Percentiles rank a stretch among this genome's conserved stretches.
phyloP scores from a whole-genome alignment of 2,329 filamentous ascomycete genomes.

The Dothistroma pini region DNA sequence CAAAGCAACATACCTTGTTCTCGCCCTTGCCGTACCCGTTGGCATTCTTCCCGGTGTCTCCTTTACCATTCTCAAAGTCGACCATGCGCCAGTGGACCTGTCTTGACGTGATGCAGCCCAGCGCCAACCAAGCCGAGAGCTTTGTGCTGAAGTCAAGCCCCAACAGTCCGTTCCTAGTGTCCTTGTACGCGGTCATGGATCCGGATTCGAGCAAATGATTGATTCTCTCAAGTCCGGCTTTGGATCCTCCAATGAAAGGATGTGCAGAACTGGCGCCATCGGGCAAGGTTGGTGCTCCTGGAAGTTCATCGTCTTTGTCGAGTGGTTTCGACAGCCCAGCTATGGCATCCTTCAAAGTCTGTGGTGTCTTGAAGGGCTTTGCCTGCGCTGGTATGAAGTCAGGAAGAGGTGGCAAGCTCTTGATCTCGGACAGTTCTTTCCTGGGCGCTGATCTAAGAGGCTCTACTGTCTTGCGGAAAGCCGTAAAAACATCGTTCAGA shows the following conservation, averaged over 20 bases:
- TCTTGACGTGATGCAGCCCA: slow-evolving; percentile 69
- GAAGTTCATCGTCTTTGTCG: slow-evolving; percentile 37
- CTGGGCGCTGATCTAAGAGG: slow-evolving; percentile 65
- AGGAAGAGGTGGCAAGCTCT: slow-evolving; percentile 57
- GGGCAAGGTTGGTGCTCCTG: slow-evolving; percentile 51
- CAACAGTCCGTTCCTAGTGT: slow-evolving; percentile 67
- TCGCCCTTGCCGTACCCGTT: slow-evolving; percentile 65
- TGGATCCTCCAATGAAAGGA: slow-evolving; percentile 67
- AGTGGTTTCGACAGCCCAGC: slow-evolving; percentile 58
- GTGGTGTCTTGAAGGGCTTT: slow-evolving; percentile 61
- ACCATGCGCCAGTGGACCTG: slow-evolving; percentile 67
- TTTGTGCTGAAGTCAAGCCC: slow-evolving; percentile 72
- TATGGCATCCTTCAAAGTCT: slow-evolving; percentile 52
- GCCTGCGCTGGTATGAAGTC: slow-evolving; percentile 56
- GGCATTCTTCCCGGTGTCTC: slow-evolving; percentile 38
- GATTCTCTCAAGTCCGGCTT: slow-evolving; percentile 56
- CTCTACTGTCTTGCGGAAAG: slow-evolving; percentile 69
- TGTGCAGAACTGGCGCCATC: slow-evolving; percentile 56
- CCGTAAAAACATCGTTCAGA: slow-evolving; percentile 71
- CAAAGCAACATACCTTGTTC: slow-evolving; percentile 46
- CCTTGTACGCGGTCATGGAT: slow-evolving; percentile 61
- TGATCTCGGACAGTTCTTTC: slow-evolving; percentile 52
- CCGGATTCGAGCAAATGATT: slow-evolving; percentile 59
- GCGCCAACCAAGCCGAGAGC: slow-evolving; percentile 67
- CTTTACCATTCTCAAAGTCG: slow-evolving; percentile 63